Percentiles rank a stretch among this genome's conserved stretches.
Conservation (phyloP, 1,139 yeast genomes). For the Saccharomycopsis hybrid region DNA sequence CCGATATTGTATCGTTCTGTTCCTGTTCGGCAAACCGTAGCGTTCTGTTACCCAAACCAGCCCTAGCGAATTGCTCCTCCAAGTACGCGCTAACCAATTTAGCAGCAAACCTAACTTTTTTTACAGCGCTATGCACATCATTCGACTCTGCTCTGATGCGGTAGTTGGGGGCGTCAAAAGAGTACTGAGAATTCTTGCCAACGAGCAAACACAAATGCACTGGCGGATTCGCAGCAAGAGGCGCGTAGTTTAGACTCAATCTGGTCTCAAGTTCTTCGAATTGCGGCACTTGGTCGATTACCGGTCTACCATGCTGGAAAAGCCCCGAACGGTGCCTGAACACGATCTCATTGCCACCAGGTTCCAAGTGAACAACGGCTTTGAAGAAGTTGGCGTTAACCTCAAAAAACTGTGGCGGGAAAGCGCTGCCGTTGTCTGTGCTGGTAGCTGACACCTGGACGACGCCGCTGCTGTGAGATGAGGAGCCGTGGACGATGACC, state of each 20-base stretch:
- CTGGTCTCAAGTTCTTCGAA: slow-evolving; percentile 21
- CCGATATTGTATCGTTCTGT: slow-evolving; percentile 41
- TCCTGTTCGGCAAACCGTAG: slow-evolving; percentile 75
- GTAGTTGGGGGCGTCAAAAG: slow-evolving; percentile 64
- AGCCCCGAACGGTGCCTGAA: slow-evolving; percentile 25
- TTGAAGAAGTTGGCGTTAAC: slow-evolving; percentile 68
- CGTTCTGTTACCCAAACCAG: slow-evolving; percentile 73
- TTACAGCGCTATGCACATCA: slow-evolving; percentile 63
- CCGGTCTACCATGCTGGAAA: slow-evolving; percentile 26
- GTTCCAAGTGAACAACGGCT: slow-evolving; percentile 62
- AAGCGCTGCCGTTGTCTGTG: slow-evolving; percentile 40
- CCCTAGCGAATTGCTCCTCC: slow-evolving; percentile 78
- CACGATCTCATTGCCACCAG: slow-evolving; percentile 49
- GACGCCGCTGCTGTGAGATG: slow-evolving; percentile 28
- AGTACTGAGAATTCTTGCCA: slow-evolving; percentile 69
- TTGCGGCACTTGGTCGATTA: slow-evolving; percentile 12
- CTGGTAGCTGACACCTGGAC: slow-evolving; percentile 40
- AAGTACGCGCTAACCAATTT: slow-evolving; percentile 91
- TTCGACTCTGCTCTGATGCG: slow-evolving; percentile 55
- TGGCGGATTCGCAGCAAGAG: slow-evolving; percentile 65
- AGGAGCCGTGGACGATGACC: slow-evolving; percentile 39
- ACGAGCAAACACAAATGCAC: slow-evolving; percentile 71
- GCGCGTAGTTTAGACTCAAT: slow-evolving; percentile 44
- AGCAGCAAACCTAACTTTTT: slow-evolving; percentile 76
- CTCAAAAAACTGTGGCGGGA: slow-evolving; percentile 69